Conservation (phyloP, 2,329 filamentous ascomycete species). For the Alternaria sp. region DNA sequence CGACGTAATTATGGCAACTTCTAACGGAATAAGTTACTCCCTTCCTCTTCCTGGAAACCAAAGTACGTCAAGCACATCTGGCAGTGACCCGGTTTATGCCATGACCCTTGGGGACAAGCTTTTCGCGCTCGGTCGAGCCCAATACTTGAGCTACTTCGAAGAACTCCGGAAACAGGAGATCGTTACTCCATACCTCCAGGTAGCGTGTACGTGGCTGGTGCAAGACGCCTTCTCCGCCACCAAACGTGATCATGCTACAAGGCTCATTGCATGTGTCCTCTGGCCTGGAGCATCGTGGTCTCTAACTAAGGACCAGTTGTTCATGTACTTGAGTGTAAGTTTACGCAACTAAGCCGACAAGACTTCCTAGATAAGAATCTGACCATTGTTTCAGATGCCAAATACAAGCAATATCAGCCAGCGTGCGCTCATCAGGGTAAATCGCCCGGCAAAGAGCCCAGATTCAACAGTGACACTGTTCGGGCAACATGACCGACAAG, state of each 20-base stretch:
- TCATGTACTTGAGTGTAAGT: background rate
- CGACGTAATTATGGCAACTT: background rate
- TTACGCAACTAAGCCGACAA: too few relatives aligned
- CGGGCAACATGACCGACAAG: background rate
- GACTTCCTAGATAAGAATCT: background rate
- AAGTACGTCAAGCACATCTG: background rate
- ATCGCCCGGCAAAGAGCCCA: too few relatives aligned
- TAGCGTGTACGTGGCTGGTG: background rate
- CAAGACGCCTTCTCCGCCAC: background rate
- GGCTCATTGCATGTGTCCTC: background rate
- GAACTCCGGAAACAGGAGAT: background rate
- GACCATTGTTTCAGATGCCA: background rate
- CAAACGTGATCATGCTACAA: background rate
- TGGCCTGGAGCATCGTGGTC: background rate
- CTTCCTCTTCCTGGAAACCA: background rate
- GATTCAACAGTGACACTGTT: background rate
- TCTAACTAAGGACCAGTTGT: background rate
- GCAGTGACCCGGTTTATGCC: background rate
- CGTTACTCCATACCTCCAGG: background rate
- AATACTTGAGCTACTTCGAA: background rate
- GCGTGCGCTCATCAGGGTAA: background rate
- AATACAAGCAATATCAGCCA: background rate
- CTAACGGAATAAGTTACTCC: background rate
- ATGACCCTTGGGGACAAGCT: background rate
- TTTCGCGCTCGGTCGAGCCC: background rate